These are phyloP conservation scores for Hansenula sp. DNA, from an alignment of 1,139 yeast genomes.

Conservation along the genomic window DNA sequence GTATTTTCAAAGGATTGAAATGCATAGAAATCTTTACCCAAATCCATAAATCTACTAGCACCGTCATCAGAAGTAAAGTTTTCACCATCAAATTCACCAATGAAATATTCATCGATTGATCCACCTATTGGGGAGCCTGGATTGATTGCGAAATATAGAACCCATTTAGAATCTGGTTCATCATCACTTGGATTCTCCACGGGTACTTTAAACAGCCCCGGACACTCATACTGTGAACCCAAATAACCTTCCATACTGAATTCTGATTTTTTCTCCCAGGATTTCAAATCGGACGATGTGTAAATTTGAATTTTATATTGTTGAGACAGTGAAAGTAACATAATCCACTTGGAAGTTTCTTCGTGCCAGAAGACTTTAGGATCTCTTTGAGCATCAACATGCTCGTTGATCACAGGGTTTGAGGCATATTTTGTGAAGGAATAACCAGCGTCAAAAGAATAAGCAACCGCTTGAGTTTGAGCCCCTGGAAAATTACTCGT, in stretches of 20 bases:
- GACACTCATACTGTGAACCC: slow-evolving; percentile 37
- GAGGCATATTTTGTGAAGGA: slow-evolving; percentile 26
- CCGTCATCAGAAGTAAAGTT: slow-evolving; percentile 28
- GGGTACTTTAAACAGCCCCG: slow-evolving; percentile 28
- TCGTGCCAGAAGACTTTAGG: slow-evolving; percentile 38
- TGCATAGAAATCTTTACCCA: slow-evolving; percentile 34
- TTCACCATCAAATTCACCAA: slow-evolving; percentile 37
- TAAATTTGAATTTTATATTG: slow-evolving; percentile 30
- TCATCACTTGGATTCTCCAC: slow-evolving; percentile 16
- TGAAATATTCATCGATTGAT: slow-evolving; percentile 33
- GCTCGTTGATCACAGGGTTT: slow-evolving; percentile 31
- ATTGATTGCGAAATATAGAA: slow-evolving; percentile 31
- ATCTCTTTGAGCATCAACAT: slow-evolving; percentile 32
- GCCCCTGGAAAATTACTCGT: slow-evolving; percentile 24
- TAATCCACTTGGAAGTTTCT: slow-evolving; percentile 30
- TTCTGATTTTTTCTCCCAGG: slow-evolving; percentile 29
- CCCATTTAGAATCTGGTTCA: slow-evolving; percentile 24
- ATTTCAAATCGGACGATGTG: slow-evolving; percentile 27
- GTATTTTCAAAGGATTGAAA: slow-evolving; percentile 28
- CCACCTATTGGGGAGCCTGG: slow-evolving; percentile 38
- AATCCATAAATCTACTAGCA: slow-evolving; percentile 27
- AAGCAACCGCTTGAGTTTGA: slow-evolving; percentile 31
- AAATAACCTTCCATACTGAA: slow-evolving; percentile 28
- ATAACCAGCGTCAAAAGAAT: slow-evolving; percentile 34
- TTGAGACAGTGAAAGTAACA: slow-evolving; percentile 32